These are phyloP conservation scores for Cucumis cinereus DNA, from an alignment of 306 rosid species.

Conservation along the genomic window DNA sequence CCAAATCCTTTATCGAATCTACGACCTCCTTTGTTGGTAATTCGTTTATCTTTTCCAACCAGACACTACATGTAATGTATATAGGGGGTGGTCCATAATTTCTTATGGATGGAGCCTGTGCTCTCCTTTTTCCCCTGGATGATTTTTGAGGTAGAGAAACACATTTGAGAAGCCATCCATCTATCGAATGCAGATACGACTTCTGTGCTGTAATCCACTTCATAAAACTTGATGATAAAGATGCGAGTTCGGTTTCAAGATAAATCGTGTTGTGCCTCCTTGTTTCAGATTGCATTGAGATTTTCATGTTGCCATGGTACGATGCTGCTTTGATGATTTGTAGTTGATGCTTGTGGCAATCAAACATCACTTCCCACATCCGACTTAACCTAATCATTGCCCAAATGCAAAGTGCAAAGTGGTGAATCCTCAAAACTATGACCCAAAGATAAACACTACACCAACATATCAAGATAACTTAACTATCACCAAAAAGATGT, in stretches of 20 bases:
- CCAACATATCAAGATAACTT: background rate
- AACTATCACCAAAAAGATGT: background rate
- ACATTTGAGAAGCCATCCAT: conserved; percentile 73
- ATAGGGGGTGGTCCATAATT: conserved; percentile 62
- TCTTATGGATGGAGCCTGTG: conserved; percentile 11
- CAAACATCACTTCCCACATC: conserved; percentile 90
- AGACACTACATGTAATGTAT: conserved; percentile 41
- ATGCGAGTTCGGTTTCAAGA: conserved; percentile 61
- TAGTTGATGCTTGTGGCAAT: conserved; percentile 74
- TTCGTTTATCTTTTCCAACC: conserved; percentile 37
- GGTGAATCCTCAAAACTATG: background rate
- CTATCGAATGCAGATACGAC: conserved; percentile 51
- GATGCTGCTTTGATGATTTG: conserved; percentile 48
- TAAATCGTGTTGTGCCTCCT: conserved; percentile 42
- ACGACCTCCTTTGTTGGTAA: conserved; percentile 41
- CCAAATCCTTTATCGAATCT: conserved; percentile 53
- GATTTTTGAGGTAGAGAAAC: conserved; percentile 32
- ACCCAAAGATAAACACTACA: background rate
- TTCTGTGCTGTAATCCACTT: conserved; percentile 82
- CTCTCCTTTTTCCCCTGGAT: conserved; percentile 38
- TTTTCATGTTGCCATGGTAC: conserved; percentile 35
- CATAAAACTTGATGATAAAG: conserved; percentile 43
- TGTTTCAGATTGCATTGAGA: conserved; percentile 49
- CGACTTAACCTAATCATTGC: conserved; percentile 45
- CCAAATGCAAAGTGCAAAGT: conserved; percentile 2